A percentile compares a stretch with the other conserved stretches of the same genome.
phyloP scores from a whole-genome alignment of 805 yeast species.

The Hanseniaspora hatyaiensis region DNA sequence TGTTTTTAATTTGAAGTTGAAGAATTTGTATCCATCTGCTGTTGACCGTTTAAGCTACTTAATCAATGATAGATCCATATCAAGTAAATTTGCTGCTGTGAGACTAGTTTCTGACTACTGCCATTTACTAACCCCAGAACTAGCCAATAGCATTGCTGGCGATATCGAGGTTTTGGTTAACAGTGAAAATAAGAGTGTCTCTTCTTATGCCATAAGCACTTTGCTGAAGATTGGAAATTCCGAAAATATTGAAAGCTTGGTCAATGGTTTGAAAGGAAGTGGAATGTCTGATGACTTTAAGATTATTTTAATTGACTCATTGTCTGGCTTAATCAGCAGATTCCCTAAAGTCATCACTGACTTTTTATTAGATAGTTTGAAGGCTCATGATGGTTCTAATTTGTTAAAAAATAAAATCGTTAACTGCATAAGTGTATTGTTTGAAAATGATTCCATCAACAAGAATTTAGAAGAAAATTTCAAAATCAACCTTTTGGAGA shows the following conservation, averaged over 20 bases:
- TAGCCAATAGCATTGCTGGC: conserved; percentile 58
- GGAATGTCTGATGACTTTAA: conserved; percentile 95
- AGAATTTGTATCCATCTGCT: conserved; percentile 57
- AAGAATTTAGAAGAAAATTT: conserved; percentile 59
- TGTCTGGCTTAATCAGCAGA: conserved; percentile 79
- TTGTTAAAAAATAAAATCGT: conserved; percentile 76
- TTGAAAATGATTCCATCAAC: conserved; percentile 32
- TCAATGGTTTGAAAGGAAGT: conserved; percentile 77
- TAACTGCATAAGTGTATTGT: conserved; percentile 85
- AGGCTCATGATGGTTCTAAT: conserved; percentile 78
- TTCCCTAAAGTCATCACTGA: conserved; percentile 78
- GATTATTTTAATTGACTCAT: conserved; percentile 87
- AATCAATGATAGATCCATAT: conserved; percentile 76
- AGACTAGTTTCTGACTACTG: conserved; percentile 80
- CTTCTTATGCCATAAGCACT: conserved; percentile 95
- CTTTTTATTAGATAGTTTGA: conserved; percentile 70
- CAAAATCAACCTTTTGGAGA: conserved; percentile 69
- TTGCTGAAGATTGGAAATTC: conserved; percentile 88
- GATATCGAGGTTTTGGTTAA: conserved; percentile 80
- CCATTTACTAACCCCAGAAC: conserved; percentile 51
- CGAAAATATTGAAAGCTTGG: conserved; percentile 76
- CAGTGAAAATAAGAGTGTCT: conserved; percentile 80
- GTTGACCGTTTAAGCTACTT: conserved; percentile 63
- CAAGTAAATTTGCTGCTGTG: conserved; percentile 86
- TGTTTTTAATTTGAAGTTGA: conserved; percentile 35